Conservation (phyloP, 352 stramenopile species). For the Pythium volutum region DNA sequence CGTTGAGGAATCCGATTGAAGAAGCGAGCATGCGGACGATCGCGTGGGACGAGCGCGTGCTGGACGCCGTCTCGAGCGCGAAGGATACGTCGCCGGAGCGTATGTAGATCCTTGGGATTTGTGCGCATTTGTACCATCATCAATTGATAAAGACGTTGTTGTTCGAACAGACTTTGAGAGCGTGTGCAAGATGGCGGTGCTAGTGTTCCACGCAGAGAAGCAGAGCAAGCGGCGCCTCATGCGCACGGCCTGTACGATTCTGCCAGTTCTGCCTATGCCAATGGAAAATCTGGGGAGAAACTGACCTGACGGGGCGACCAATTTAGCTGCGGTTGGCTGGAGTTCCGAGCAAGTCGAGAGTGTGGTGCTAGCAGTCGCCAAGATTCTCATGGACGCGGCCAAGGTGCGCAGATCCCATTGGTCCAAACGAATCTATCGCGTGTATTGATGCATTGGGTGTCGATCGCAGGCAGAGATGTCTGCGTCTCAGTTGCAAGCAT, state of each 20-base stretch:
- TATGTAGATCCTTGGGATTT: slow-evolving; percentile 13
- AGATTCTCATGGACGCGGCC: slow-evolving; percentile 69
- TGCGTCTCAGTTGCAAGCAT: slow-evolving; percentile 35
- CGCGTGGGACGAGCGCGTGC: slow-evolving; percentile 56
- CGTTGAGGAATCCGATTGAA: neutral
- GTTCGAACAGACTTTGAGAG: slow-evolving; percentile 46
- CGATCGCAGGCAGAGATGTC: slow-evolving; percentile 38
- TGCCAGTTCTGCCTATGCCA: neutral
- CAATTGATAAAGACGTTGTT: neutral
- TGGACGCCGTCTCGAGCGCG: slow-evolving; percentile 40
- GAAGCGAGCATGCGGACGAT: slow-evolving; percentile 31
- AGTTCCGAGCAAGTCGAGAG: slow-evolving; percentile 49
- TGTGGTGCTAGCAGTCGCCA: slow-evolving; percentile 56
- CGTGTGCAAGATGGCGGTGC: slow-evolving; percentile 49
- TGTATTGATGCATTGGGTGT: neutral
- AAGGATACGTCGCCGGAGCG: slow-evolving; percentile 40
- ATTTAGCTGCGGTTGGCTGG: slow-evolving; percentile 59
- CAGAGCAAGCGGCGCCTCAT: slow-evolving; percentile 57
- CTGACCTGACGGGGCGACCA: neutral
- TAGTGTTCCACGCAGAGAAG: slow-evolving; percentile 64
- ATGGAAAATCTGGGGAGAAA: neutral
- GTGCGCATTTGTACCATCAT: neutral
- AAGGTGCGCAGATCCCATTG: slow-evolving; percentile 33
- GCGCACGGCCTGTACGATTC: slow-evolving; percentile 50
- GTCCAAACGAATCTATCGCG: too few species aligned